Percentiles rank a stretch among this genome's conserved stretches.
Evolutionary conservation across 148 eudicot species (phyloP).

Genomic region (Rhododendron ferrugineum): DNA sequence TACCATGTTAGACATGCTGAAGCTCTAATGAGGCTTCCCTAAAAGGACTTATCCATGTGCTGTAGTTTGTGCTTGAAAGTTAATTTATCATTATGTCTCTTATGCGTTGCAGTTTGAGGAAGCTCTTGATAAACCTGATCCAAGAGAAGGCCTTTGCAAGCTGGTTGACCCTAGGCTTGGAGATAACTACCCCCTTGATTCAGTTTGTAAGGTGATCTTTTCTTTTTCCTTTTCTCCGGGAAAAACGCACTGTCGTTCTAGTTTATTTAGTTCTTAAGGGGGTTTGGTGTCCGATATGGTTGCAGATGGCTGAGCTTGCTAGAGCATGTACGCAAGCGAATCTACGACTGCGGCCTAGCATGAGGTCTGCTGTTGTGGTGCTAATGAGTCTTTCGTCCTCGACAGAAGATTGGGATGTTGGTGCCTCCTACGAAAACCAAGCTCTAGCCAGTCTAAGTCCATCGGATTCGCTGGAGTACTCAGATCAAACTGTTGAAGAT

Average conservation of each 20-base stretch:
- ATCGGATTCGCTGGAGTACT: not conserved
- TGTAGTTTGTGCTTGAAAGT: no score
- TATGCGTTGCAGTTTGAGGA: no score
- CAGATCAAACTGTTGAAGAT: not conserved
- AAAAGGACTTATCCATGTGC: not conserved
- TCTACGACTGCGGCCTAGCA: conserved; percentile 57
- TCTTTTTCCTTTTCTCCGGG: not conserved
- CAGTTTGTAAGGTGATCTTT: conserved; percentile 40
- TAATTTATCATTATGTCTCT: no score
- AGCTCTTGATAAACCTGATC: conserved; percentile 38
- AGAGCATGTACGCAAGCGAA: conserved; percentile 69
- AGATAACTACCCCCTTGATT: conserved; percentile 49
- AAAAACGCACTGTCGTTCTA: no score
- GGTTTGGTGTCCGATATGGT: not conserved
- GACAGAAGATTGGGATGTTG: conserved; percentile 59
- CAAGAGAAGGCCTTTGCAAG: conserved; percentile 42
- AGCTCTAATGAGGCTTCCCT: not conserved
- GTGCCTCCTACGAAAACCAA: conserved; percentile 43
- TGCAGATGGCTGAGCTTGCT: conserved; percentile 60
- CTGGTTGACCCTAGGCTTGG: conserved; percentile 76
- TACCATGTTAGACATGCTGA: no score
- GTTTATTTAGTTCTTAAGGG: not conserved
- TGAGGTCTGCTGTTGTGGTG: conserved; percentile 74
- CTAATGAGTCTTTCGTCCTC: conserved; percentile 58
- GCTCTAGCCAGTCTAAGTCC: conserved; percentile 34